Base-by-base conservation (phyloP, 2,329 filamentous ascomycete genomes). In the Xylaria sp. region DNA sequence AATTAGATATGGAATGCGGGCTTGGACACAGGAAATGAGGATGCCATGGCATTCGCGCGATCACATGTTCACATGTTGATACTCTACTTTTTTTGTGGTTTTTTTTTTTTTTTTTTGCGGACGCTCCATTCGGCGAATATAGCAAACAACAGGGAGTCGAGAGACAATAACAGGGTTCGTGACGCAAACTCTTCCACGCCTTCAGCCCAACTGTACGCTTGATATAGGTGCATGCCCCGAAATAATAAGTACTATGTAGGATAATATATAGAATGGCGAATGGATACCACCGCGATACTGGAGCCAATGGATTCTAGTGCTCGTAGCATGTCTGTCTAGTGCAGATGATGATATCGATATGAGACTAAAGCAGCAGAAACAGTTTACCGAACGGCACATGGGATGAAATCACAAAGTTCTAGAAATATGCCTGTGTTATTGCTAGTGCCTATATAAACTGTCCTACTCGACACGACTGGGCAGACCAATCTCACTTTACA, bases 1-100 rank as follows among this genome's bases (percentile, higher is more conserved):
- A 44, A 56, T 59, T 67, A 65, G 59, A 68, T 44, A 60, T 53
- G 62, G 26, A 28, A 58, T 15, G 20, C 36, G 56, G 68, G 53
- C 42, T 33, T 70, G 65, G 65, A 67, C 58, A 70, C 36, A 33
- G 46, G 33, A 49, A 28, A 15, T 15, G 11, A 13, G 33, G 36
- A 46, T 53, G 23, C 13, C 44, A 57, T 23, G 48, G 40, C 15
- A 46, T 42, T 59, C 60, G 40, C 53, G 28, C 40, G 15, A 28
- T 66, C 31, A 44, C 28, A 53, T 61, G 11, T 58, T 66, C 31
- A 44, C 28, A 53, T 61, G 11, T 58, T 48, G 33, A 60, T 56
- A 48, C 51, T 46, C 42, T 23, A 11, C 17, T 42, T 38, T 49
- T 60, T 48, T 58, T 68, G 7, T 33, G 7, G 6, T 6, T 10